Conservation (phyloP, 2,329 filamentous ascomycete species). For the Pseudocercospora pini-densiflorae region DNA sequence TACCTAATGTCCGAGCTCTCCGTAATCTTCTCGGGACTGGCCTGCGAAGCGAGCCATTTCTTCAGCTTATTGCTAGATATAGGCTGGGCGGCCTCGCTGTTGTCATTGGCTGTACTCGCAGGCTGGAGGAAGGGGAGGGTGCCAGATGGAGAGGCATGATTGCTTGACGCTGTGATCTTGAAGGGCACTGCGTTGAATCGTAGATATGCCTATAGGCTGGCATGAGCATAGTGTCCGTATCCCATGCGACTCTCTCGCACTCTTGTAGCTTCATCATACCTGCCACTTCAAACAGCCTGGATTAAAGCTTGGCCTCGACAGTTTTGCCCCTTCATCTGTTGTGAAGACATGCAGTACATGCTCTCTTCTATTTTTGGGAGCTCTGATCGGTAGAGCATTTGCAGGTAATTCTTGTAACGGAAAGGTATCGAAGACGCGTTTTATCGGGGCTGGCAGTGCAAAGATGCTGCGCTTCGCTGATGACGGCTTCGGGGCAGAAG, state of each 20-base stretch:
- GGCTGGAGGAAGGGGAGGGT: slow-evolving; percentile 86
- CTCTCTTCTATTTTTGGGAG: slow-evolving; percentile 52
- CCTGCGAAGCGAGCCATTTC: slow-evolving; percentile 63
- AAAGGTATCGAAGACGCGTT: slow-evolving; percentile 81
- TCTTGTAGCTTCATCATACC: slow-evolving; percentile 56
- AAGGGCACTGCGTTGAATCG: slow-evolving; percentile 75
- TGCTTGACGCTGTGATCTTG: slow-evolving; percentile 73
- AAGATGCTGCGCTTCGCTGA: slow-evolving; percentile 41
- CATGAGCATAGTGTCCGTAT: background rate
- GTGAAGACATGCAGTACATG: slow-evolving; percentile 79
- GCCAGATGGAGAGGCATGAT: slow-evolving; percentile 90
- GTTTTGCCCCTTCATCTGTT: slow-evolving; percentile 63
- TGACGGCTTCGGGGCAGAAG: background rate
- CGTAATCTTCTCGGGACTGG: slow-evolving; percentile 36
- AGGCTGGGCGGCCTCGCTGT: slow-evolving; percentile 45
- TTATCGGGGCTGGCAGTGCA: slow-evolving; percentile 73
- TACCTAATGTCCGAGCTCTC: slow-evolving; percentile 61
- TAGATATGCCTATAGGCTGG: slow-evolving; percentile 71
- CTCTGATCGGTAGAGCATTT: slow-evolving; percentile 73
- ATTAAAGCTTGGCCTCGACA: slow-evolving; percentile 78
- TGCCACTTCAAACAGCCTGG: slow-evolving; percentile 96
- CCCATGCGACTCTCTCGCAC: background rate
- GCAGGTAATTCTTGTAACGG: slow-evolving; percentile 76
- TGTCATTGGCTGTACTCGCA: slow-evolving; percentile 30
- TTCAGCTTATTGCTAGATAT: slow-evolving; percentile 69